Percentiles rank a stretch among this genome's conserved stretches.
Evolutionary conservation across 2,329 filamentous ascomycete genomes (phyloP).

Genomic region (Botryotinia narcissicola): DNA sequence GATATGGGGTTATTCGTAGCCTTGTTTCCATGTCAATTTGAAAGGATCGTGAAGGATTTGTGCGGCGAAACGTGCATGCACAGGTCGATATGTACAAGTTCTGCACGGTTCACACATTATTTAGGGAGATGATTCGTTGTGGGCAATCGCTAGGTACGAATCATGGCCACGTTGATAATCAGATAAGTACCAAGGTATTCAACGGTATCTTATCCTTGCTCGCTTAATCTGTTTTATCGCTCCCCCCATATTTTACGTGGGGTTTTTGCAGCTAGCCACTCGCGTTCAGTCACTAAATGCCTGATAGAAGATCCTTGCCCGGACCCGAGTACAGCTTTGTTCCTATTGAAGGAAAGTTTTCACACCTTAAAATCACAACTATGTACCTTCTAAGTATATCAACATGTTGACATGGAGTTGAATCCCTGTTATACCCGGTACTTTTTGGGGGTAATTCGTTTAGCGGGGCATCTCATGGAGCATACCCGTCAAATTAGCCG

Average conservation of each 20-base stretch:
- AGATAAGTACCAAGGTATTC: slow-evolving; percentile 9
- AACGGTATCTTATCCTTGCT: slow-evolving; percentile 5
- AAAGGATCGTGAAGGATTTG: slow-evolving; percentile 11
- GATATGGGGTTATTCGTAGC: neutral
- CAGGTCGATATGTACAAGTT: neutral
- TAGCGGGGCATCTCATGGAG: slow-evolving; percentile 5
- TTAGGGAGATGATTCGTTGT: neutral
- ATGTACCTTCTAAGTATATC: slow-evolving; percentile 6
- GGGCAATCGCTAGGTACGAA: neutral
- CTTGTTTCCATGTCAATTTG: neutral
- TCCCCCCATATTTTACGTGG: slow-evolving; percentile 10
- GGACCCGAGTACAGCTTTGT: slow-evolving; percentile 11
- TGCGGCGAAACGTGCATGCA: slow-evolving; percentile 1
- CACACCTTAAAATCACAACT: neutral
- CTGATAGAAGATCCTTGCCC: neutral
- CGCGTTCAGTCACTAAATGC: neutral
- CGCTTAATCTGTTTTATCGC: neutral
- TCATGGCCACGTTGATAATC: slow-evolving; percentile 15
- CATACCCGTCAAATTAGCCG: slow-evolving; percentile 6
- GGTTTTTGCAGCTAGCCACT: slow-evolving; percentile 3
- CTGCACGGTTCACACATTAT: neutral
- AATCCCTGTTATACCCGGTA: neutral
- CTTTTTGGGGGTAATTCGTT: neutral
- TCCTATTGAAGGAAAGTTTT: slow-evolving; percentile 12
- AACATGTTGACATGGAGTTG: neutral